Conservation (phyloP, 495 filamentous ascomycete species). For the Neurospora sublineolata region DNA sequence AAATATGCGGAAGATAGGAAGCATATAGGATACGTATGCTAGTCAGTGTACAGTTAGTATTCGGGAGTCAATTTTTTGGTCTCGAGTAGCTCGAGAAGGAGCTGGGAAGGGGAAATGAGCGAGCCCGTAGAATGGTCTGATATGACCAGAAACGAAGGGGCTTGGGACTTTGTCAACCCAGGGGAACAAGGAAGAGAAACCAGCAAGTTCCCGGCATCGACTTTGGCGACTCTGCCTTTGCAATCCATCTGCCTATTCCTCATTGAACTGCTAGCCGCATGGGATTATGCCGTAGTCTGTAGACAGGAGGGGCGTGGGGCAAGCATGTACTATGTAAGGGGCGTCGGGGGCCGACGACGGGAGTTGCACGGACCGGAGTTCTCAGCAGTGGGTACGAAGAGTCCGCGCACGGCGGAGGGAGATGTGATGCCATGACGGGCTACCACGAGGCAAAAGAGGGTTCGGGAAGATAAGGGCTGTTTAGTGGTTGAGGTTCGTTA, state of each 20-base stretch:
- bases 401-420: slow-evolving; percentile 3
- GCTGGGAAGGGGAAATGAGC: neutral
- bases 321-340: slow-evolving; percentile 9
- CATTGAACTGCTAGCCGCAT: slow-evolving; percentile 15
- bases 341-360: neutral
- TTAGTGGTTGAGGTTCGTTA: slow-evolving; percentile 7
- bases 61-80: neutral
- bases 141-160: neutral
- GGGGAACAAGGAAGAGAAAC: neutral
- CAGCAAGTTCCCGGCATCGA: neutral
- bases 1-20: neutral
- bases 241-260: slow-evolving; percentile 8
- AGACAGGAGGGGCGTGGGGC: slow-evolving; percentile 6
- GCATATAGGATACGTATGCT: neutral
- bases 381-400: neutral
- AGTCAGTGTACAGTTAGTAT: neutral
- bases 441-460: slow-evolving; percentile 28
- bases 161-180: neutral
- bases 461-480: slow-evolving; percentile 26
- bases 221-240: neutral
- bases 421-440: slow-evolving; percentile 17
- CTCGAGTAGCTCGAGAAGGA: neutral
- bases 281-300: slow-evolving; percentile 14
- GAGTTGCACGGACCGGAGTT: neutral
- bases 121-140: neutral